A percentile compares a stretch with the other conserved stretches of the same genome.
Conservation (phyloP, 1,139 yeast genomes). For the Yamadazyma friedrichii region DNA sequence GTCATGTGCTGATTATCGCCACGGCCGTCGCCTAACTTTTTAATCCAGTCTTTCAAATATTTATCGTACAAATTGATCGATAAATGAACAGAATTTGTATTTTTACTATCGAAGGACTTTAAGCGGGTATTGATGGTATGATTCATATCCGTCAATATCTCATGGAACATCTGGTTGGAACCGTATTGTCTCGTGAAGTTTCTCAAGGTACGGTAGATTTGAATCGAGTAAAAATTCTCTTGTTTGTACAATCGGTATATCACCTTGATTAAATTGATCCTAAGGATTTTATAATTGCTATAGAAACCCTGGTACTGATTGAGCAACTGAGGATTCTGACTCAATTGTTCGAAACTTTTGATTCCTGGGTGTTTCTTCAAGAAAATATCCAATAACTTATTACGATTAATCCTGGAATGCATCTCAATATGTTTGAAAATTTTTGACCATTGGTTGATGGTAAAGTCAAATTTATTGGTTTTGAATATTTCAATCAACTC, state of each 20-base stretch:
- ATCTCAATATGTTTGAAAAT: slow-evolving; percentile 20
- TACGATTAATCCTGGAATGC: neutral
- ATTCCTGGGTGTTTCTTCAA: slow-evolving; percentile 10
- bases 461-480: neutral
- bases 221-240: slow-evolving; percentile 24
- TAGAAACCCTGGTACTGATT: slow-evolving; percentile 34
- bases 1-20: slow-evolving; percentile 1
- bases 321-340: slow-evolving; percentile 24
- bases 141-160: neutral
- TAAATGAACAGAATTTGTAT: neutral
- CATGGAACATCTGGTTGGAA: neutral
- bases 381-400: slow-evolving; percentile 20
- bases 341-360: slow-evolving; percentile 9
- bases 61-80: neutral
- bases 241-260: slow-evolving; percentile 34
- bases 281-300: slow-evolving; percentile 23
- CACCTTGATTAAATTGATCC: slow-evolving; percentile 28
- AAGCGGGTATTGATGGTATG: neutral
- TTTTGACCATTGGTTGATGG: slow-evolving; percentile 15
- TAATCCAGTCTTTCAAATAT: slow-evolving; percentile 1
- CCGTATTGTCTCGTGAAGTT: neutral
- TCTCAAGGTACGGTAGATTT: slow-evolving; percentile 20
- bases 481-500: slow-evolving; percentile 9
- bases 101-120: neutral
- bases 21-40: slow-evolving; percentile 22